Conservation (phyloP, 1,284 basidiomycete species). For the Cryptococcus depauperatus region DNA sequence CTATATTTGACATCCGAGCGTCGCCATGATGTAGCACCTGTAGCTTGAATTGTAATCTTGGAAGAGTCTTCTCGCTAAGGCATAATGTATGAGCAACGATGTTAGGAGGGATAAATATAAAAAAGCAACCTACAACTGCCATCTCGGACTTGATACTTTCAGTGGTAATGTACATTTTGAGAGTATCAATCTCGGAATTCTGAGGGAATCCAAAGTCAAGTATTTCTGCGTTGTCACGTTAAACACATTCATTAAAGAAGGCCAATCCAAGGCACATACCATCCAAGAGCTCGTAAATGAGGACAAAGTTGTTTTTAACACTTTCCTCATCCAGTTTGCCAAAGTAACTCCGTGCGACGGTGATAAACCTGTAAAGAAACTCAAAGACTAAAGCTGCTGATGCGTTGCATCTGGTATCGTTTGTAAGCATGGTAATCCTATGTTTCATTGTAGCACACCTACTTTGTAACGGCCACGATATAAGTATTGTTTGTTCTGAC, state of each 20-base stretch:
- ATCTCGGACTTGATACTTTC: conserved; percentile 82
- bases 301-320: conserved; percentile 97
- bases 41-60: conserved; percentile 93
- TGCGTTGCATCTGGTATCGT: conserved; percentile 66
- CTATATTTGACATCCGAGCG: conserved; percentile 91
- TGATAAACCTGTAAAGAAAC: conserved; percentile 91
- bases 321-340: conserved; percentile 96
- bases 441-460: conserved; percentile 28
- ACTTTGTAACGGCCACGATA: conserved; percentile 92
- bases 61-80: conserved; percentile 77
- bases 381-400: conserved; percentile 98
- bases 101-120: neutral
- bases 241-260: neutral
- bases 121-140: conserved; percentile 57
- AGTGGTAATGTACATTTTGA: conserved; percentile 97
- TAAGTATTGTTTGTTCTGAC: conserved; percentile 92
- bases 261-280: conserved; percentile 50
- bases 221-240: conserved; percentile 59
- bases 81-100: conserved; percentile 4
- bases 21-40: conserved; percentile 88
- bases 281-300: conserved; percentile 92
- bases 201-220: conserved; percentile 99
- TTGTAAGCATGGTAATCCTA: neutral
- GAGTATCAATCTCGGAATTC: conserved; percentile 93
- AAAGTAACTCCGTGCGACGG: conserved; percentile 89